Evolutionary conservation across 2,329 filamentous ascomycete genomes (phyloP).

Genomic region (Trichoderma koningiopsis): DNA sequence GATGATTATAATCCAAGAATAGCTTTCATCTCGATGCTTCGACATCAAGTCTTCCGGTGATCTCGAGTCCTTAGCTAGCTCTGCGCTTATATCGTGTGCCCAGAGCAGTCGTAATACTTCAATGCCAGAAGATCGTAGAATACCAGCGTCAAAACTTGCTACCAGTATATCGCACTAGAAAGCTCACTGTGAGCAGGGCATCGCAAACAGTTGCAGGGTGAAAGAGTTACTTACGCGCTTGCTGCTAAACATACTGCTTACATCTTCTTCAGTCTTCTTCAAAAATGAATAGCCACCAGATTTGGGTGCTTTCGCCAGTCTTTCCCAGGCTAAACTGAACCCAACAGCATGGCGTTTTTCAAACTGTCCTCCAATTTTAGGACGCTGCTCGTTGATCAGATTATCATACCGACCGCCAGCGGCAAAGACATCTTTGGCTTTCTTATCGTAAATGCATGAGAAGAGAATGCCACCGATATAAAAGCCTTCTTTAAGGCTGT

Average conservation of each 20-base stretch:
- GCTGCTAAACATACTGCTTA: constrained; percentile 59
- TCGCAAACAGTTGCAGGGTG: constrained; percentile 2
- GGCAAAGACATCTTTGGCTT: constrained; percentile 82
- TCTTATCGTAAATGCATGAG: constrained; percentile 85
- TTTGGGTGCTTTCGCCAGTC: constrained; percentile 68
- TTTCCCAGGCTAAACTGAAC: constrained; percentile 88
- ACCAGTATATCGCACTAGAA: constrained; percentile 81
- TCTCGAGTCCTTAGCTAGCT: constrained; percentile 78
- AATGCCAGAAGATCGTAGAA: constrained; percentile 74
- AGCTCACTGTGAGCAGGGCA: not conserved
- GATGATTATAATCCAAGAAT: constrained; percentile 87
- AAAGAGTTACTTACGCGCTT: constrained; percentile 57
- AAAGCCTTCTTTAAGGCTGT: constrained; percentile 88
- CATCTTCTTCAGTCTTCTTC: constrained; percentile 71
- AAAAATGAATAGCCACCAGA: constrained; percentile 59
- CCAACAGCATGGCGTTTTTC: constrained; percentile 82
- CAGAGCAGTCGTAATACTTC: constrained; percentile 79
- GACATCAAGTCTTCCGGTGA: constrained; percentile 78
- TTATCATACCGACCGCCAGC: constrained; percentile 92
- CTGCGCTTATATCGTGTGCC: constrained; percentile 81
- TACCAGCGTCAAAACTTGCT: constrained; percentile 78
- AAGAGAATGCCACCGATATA: constrained; percentile 86
- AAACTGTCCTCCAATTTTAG: constrained; percentile 63
- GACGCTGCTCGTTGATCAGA: constrained; percentile 80
- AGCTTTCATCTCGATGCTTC: constrained; percentile 73